These are phyloP conservation scores for Avena atlantica DNA, from an alignment of 176 grass and related monocot species.

Conservation along the genomic window DNA sequence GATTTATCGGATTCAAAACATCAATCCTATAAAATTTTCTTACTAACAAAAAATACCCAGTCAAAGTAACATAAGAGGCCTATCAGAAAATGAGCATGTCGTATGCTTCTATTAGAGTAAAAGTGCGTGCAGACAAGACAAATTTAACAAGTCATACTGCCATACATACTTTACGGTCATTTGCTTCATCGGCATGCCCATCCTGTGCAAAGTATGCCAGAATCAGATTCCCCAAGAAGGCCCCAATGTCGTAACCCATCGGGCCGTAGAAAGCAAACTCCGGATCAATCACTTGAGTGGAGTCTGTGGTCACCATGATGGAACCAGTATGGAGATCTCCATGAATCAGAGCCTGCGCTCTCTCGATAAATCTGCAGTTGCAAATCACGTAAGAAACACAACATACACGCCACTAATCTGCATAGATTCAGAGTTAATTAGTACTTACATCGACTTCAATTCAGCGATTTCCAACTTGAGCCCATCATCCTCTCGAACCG, in stretches of 20 bases:
- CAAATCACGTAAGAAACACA: slow-evolving; percentile 5
- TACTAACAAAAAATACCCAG: too few species aligned
- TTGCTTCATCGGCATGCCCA: slow-evolving; percentile 74
- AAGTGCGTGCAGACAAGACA: not conserved
- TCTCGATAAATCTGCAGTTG: slow-evolving; percentile 85
- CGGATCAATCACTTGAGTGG: slow-evolving; percentile 93
- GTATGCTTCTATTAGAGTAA: too few species aligned
- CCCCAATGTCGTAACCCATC: slow-evolving; percentile 97
- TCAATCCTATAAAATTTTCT: too few species aligned
- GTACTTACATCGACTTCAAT: slow-evolving; percentile 73
- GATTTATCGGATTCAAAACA: not conserved
- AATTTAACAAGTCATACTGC: not conserved
- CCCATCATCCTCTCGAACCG: slow-evolving; percentile 61
- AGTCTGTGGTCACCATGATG: slow-evolving; percentile 84
- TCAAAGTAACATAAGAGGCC: not conserved
- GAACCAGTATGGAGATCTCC: slow-evolving; percentile 96
- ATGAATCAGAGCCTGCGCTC: slow-evolving; percentile 93
- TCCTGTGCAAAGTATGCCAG: slow-evolving; percentile 92
- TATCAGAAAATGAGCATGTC: not conserved
- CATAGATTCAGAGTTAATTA: not conserved
- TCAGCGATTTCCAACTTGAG: slow-evolving; percentile 79
- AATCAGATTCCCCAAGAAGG: slow-evolving; percentile 92
- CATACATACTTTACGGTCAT: slow-evolving; percentile 74
- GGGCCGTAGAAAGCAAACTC: slow-evolving; percentile 94
- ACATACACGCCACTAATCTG: not conserved